phyloP scores from a whole-genome alignment of 371 early-diverging fungal genomes.

The Racocetra persica region DNA sequence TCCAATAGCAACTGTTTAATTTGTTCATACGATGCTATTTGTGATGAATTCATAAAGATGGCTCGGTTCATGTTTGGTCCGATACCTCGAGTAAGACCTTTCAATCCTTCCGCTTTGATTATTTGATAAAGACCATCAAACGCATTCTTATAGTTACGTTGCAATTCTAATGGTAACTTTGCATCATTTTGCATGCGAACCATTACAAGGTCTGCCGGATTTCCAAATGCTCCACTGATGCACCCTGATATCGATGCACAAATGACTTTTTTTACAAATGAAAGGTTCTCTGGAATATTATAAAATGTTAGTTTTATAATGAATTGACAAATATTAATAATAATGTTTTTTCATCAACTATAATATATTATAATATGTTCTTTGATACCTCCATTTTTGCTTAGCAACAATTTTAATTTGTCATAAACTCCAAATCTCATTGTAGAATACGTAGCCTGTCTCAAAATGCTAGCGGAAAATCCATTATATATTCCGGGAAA shows the following conservation, averaged over 20 bases:
- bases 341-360: too few relatives aligned
- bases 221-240: conserved; percentile 81
- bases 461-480: conserved; percentile 73
- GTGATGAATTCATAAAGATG: conserved; percentile 80
- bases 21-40: conserved; percentile 77
- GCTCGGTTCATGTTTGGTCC: conserved; percentile 80
- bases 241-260: conserved; percentile 76
- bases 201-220: conserved; percentile 87
- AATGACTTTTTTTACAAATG: conserved; percentile 64
- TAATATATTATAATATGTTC: too few relatives aligned
- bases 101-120: conserved; percentile 68
- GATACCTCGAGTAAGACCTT: conserved; percentile 72
- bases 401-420: conserved; percentile 61
- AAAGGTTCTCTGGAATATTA: conserved; percentile 53
- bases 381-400: conserved; percentile 60
- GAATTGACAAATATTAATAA: too few relatives aligned
- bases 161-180: conserved; percentile 66
- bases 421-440: conserved; percentile 84
- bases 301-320: too few relatives aligned
- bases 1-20: conserved; percentile 71
- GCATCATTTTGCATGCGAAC: conserved; percentile 88
- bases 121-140: conserved; percentile 78
- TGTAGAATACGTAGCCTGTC: conserved; percentile 84
- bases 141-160: conserved; percentile 79
- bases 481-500: conserved; percentile 71